phyloP scores from a whole-genome alignment of 2,329 filamentous ascomycete species.

The Paecilomyces fulvus region DNA sequence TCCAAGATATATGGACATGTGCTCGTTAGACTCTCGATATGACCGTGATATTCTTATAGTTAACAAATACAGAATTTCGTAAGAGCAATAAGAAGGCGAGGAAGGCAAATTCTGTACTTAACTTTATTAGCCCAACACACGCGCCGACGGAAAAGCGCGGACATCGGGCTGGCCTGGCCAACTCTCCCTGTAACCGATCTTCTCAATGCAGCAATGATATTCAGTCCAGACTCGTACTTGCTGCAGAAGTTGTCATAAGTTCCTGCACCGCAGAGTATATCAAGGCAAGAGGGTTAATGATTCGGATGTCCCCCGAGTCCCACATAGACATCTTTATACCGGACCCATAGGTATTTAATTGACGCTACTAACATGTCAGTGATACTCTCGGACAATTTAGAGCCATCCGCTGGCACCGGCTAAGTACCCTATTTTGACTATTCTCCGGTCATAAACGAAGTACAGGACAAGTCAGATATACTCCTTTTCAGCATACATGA shows the following conservation, averaged over 20 bases:
- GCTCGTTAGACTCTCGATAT: background rate
- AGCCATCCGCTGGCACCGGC: too few relatives aligned
- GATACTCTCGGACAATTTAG: background rate
- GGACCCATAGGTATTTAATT: background rate
- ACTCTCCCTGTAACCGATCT: background rate
- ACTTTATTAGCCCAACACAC: background rate
- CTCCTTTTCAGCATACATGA: too few relatives aligned
- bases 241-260: background rate
- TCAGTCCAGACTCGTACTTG: background rate
- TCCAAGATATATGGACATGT: background rate
- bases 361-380: background rate
- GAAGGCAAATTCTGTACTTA: background rate
- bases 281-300: background rate
- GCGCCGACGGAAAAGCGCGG: background rate
- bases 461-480: too few relatives aligned
- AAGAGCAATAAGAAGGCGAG: background rate
- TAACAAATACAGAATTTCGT: background rate
- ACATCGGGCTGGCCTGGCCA: background rate
- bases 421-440: background rate
- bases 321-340: background rate
- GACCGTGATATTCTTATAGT: background rate
- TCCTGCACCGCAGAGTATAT: background rate
- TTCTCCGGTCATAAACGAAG: background rate
- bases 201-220: background rate
- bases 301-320: background rate